phyloP scores from a whole-genome alignment of 169 alveolate species.

The Plasmodium berghei region DNA sequence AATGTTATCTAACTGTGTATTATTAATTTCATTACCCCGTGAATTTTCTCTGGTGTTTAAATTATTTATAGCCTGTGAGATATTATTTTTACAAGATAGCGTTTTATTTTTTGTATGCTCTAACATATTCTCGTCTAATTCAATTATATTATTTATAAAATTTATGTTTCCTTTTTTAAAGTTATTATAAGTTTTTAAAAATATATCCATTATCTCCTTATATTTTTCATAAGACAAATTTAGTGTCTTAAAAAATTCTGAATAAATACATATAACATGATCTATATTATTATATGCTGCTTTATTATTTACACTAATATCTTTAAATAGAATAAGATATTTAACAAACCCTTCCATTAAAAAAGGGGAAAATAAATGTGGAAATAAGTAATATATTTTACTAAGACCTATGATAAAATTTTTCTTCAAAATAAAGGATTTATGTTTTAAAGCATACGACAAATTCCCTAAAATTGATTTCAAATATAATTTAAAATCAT shows the following conservation, averaged over 20 bases:
- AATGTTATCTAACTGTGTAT: background rate
- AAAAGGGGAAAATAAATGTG: constrained; percentile 36
- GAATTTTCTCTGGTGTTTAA: background rate
- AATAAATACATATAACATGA: constrained; percentile 24
- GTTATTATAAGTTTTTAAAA: background rate
- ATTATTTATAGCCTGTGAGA: too few species aligned
- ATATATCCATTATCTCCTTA: constrained; percentile 20
- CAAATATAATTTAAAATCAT: constrained; percentile 38
- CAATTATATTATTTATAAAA: background rate
- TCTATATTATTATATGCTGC: constrained; percentile 20
- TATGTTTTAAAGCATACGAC: constrained; percentile 46
- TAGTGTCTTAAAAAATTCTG: constrained; percentile 7
- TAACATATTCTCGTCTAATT: background rate
- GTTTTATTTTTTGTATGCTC: background rate
- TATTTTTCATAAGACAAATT: constrained; percentile 44
- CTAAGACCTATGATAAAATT: constrained; percentile 66
- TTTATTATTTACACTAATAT: constrained; percentile 1
- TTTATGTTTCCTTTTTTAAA: background rate
- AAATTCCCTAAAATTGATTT: constrained; percentile 47
- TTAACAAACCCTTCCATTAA: constrained; percentile 46
- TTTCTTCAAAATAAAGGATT: constrained; percentile 17
- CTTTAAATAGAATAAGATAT: constrained; percentile 27
- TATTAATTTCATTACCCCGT: background rate
- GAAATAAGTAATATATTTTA: constrained; percentile 60
- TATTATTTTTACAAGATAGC: too few species aligned